phyloP scores from a whole-genome alignment of 2,329 filamentous ascomycete genomes.

The Orbilia blumenaviensis region DNA sequence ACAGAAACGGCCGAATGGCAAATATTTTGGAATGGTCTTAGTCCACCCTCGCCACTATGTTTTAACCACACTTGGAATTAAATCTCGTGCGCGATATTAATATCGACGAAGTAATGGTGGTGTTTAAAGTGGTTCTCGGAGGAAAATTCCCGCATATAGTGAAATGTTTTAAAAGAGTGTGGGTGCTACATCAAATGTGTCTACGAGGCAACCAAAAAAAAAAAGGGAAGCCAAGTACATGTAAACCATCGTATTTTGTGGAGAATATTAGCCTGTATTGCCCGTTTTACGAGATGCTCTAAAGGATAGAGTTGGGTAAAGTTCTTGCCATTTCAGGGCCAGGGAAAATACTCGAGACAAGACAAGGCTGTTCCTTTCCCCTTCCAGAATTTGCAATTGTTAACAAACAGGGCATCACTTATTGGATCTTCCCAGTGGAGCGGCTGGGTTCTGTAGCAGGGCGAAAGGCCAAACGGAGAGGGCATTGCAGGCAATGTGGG shows the following conservation, averaged over 20 bases:
- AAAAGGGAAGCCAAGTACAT: no score
- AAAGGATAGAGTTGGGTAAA: neutral
- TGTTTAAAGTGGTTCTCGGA: conserved; percentile 4
- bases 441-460: conserved; percentile 33
- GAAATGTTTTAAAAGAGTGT: conserved; percentile 13
- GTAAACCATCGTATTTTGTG: conserved; percentile 49
- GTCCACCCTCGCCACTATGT: conserved; percentile 33
- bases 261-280: conserved; percentile 54
- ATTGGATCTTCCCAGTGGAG: conserved; percentile 47
- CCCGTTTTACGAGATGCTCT: conserved; percentile 30
- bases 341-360: neutral
- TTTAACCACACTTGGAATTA: conserved; percentile 32
- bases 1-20: conserved; percentile 30
- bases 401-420: neutral
- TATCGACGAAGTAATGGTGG: conserved; percentile 36
- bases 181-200: conserved; percentile 6
- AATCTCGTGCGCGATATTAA: conserved; percentile 52
- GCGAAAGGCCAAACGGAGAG: conserved; percentile 12
- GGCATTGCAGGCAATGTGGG: conserved; percentile 32
- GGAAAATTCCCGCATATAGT: conserved; percentile 51
- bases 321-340: neutral
- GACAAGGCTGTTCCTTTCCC: conserved; percentile 26
- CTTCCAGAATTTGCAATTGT: conserved; percentile 37
- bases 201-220: no score
- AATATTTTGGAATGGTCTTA: neutral